These are phyloP conservation scores for Ganoderma boninense DNA, from an alignment of 1,284 basidiomycete species.

Conservation along the genomic window DNA sequence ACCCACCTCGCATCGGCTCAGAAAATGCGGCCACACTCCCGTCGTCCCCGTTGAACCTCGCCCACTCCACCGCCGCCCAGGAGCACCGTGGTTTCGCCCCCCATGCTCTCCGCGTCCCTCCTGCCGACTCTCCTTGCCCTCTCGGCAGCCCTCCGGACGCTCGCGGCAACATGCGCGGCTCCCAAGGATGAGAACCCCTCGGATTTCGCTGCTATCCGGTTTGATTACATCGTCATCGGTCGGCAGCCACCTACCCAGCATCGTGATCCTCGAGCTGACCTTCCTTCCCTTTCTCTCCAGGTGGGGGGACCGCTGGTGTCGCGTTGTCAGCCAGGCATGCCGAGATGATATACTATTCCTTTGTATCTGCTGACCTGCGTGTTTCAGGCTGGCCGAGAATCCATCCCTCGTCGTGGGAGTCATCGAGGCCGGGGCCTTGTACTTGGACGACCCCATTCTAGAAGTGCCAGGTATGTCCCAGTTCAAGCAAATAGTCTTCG, in stretches of 20 bases:
- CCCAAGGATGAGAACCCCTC: background rate
- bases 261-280: background rate
- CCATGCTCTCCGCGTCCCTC: background rate
- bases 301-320: constrained; percentile 17
- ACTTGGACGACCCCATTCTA: constrained; percentile 22
- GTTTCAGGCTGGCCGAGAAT: constrained; percentile 1
- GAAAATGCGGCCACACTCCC: background rate
- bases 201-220: background rate
- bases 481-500: background rate
- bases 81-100: background rate
- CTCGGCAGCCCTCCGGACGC: background rate
- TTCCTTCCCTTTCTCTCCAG: background rate
- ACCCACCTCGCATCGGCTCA: background rate
- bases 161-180: background rate
- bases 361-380: background rate
- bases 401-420: constrained; percentile 18
- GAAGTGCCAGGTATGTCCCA: constrained; percentile 3
- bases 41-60: background rate
- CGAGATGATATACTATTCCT: background rate
- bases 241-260: background rate
- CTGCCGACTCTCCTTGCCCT: background rate
- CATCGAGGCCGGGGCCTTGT: constrained; percentile 23
- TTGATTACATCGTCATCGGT: constrained; percentile 9
- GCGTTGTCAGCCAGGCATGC: background rate
- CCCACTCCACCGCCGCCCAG: background rate